phyloP scores from a whole-genome alignment of 257 asterid genomes.

The Nicotiana undulata region DNA sequence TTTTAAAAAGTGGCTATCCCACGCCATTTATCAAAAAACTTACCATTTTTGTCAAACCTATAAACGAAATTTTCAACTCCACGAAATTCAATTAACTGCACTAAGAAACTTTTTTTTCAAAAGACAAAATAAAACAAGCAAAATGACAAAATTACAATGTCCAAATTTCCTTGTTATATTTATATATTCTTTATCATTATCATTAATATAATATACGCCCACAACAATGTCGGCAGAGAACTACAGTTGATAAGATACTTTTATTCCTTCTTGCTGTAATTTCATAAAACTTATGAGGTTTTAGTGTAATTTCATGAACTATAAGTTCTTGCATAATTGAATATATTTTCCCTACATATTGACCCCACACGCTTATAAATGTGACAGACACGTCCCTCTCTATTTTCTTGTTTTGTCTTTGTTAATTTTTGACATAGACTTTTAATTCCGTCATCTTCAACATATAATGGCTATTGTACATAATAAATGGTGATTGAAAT shows the following conservation, averaged over 20 bases:
- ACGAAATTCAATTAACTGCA: not conserved
- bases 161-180: not conserved
- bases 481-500: no score
- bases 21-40: no score
- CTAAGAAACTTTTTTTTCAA: conserved; percentile 4
- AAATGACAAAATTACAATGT: not conserved
- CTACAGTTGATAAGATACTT: not conserved
- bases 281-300: not conserved
- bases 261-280: conserved; percentile 1
- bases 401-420: not conserved
- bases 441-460: not conserved
- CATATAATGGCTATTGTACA: no score
- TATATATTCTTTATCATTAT: not conserved
- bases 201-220: not conserved
- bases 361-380: not conserved
- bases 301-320: not conserved
- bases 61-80: not conserved
- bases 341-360: not conserved
- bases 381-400: not conserved
- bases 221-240: conserved; percentile 14
- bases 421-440: not conserved
- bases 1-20: no score
- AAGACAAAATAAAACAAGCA: not conserved
- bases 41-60: not conserved
- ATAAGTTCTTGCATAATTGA: not conserved